Base-by-base conservation (phyloP, 495 filamentous ascomycete species). In the Penicillium silybi region DNA sequence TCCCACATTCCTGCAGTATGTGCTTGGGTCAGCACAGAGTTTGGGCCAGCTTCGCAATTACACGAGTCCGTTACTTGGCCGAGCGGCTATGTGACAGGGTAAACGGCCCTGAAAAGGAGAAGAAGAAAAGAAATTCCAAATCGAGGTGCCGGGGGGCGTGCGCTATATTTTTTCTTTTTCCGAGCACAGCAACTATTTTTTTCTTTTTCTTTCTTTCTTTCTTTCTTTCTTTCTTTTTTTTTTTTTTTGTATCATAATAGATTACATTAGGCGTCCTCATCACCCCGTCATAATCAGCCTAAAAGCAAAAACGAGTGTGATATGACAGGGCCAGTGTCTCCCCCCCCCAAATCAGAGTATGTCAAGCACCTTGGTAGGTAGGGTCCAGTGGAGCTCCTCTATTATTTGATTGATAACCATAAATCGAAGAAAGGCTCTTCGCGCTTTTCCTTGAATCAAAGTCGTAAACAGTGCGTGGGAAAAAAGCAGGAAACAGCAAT, bases 21-120 rank as follows among this genome's bases (percentile, higher is more conserved):
- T 56, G 35, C 46, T 56, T n/a, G 46, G 37, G 4, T 56, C 56
- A 6, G 46, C 59, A 20, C 48, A 43, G 32, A 18, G 17, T 1
- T 26, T 61, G 20, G 37, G 46, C 6, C 16, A 48, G 3, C 29
- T 58, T 44, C 58, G 58, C 2, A 26, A 48, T 16, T 61, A 54
- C 25, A 19, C 9, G 6, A 54, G 40, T 49, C 25, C 40, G 2
- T 37, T 54, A 29, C 40, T 57, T 13, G 18, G 6, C 10, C 16
- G 35, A 27, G 34, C 39, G 11, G 6, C 11, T 29, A 9, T 32
- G 11, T 32, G 13, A 32, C 10, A 1, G 29, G 29, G 2, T 10
- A 32, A 10, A 13, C 9, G 11, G 13, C 4, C 20, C 19, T 41
- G 20, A 23, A 49, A 35, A 32, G 11, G 26, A 44, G 6, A 50